These are phyloP conservation scores for Macaranga tanarius DNA, from an alignment of 441 rosid species.

Conservation along the genomic window DNA sequence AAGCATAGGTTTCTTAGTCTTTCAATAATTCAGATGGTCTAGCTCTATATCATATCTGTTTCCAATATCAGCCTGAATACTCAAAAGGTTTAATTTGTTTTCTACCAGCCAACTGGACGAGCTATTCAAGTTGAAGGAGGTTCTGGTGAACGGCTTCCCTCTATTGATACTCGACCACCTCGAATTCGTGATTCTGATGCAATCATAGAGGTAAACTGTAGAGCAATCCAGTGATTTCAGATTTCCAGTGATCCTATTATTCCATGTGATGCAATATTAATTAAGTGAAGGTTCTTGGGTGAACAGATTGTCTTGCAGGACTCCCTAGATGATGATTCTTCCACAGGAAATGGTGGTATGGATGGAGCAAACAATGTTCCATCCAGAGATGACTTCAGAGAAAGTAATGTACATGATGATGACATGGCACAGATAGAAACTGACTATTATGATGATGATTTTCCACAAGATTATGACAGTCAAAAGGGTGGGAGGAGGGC, in stretches of 20 bases:
- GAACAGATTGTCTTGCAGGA: conserved; percentile 83
- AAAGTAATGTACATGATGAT: conserved; percentile 40
- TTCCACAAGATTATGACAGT: conserved; percentile 37
- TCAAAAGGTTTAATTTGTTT: conserved; percentile 17
- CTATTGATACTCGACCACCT: conserved; percentile 83
- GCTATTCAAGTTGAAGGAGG: conserved; percentile 96
- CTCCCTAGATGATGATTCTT: conserved; percentile 53
- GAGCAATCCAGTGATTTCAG: conserved; percentile 21
- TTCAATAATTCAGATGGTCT: conserved; percentile 5
- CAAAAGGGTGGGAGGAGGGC: conserved; percentile 43
- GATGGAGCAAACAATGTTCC: conserved; percentile 38
- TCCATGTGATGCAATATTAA: conserved; percentile 19
- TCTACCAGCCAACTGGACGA: conserved; percentile 89
- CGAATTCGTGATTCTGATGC: conserved; percentile 92
- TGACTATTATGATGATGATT: conserved; percentile 39
- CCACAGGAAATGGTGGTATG: conserved; percentile 38
- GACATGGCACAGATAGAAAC: conserved; percentile 29
- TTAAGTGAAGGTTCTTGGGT: conserved; percentile 36
- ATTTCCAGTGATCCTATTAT: conserved; percentile 15
- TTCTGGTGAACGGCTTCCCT: conserved; percentile 84
- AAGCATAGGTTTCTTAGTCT: conserved; percentile 6
- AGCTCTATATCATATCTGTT: conserved; percentile 8
- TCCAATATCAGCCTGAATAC: conserved; percentile 13
- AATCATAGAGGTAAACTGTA: conserved; percentile 73
- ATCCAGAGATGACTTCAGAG: conserved; percentile 38